Percentiles rank a stretch among this genome's conserved stretches.
These are phyloP conservation scores for Talaromyces piceae DNA, from an alignment of 2,329 filamentous ascomycete genomes.

Conservation along the genomic window DNA sequence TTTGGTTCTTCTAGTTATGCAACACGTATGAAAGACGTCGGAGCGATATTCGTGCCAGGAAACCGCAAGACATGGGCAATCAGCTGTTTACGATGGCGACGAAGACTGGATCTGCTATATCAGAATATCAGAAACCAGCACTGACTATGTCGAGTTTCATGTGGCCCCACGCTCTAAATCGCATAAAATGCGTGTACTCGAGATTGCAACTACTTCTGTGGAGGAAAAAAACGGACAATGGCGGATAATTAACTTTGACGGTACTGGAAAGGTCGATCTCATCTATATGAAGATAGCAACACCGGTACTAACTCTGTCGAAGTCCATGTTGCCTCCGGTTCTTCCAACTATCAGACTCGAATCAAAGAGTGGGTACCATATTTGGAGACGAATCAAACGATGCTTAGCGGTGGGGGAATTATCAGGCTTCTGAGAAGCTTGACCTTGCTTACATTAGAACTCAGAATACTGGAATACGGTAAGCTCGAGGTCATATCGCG, in stretches of 20 bases:
- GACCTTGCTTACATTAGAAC: constrained; percentile 10
- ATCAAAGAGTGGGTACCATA: constrained; percentile 12
- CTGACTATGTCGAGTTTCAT: constrained; percentile 13
- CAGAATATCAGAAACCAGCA: constrained; percentile 13
- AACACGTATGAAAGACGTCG: constrained; percentile 58
- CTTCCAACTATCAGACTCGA: constrained; percentile 12
- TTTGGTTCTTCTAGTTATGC: constrained; percentile 11
- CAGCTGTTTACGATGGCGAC: constrained; percentile 12
- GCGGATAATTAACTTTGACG: constrained; percentile 13
- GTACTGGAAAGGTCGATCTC: constrained; percentile 12
- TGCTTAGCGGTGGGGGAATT: constrained; percentile 6
- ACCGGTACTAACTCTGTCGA: constrained; percentile 13
- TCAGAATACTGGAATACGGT: constrained; percentile 5
- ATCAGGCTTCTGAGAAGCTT: background rate
- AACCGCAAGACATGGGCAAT: constrained; percentile 12
- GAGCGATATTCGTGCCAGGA: constrained; percentile 46
- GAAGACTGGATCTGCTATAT: constrained; percentile 13
- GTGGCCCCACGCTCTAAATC: constrained; percentile 12
- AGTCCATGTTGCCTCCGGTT: constrained; percentile 13
- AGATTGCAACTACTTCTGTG: constrained; percentile 54
- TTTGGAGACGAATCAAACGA: constrained; percentile 8
- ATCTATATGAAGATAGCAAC: constrained; percentile 13
- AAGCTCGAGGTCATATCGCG: constrained; percentile 9
- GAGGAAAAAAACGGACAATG: constrained; percentile 12
- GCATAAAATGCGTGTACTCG: constrained; percentile 53